Percentiles rank a stretch among this genome's conserved stretches.
Conservation (phyloP, 2,329 filamentous ascomycete genomes). For the Colletotrichum limetticola region DNA sequence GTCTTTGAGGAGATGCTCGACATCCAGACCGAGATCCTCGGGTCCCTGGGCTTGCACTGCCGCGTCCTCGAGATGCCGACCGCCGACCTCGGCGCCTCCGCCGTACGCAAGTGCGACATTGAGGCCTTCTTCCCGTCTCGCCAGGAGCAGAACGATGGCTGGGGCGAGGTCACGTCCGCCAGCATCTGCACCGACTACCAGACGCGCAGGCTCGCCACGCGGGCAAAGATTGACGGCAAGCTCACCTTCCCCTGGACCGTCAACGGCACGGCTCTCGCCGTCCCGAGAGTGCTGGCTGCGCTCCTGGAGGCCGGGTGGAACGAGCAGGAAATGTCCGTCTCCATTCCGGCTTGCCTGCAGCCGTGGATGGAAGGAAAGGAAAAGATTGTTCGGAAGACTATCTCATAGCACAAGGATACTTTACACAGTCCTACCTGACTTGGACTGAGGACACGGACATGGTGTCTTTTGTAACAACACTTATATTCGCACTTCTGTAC, state of each 20-base stretch:
- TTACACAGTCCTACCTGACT: neutral
- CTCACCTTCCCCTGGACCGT: conserved; percentile 86
- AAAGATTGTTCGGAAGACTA: conserved; percentile 61
- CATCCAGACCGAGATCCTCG: conserved; percentile 87
- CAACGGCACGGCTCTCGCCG: conserved; percentile 93
- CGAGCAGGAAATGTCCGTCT: conserved; percentile 72
- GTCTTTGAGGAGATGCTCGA: conserved; percentile 87
- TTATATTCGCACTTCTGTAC: neutral
- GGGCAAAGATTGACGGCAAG: conserved; percentile 67
- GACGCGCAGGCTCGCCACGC: conserved; percentile 81
- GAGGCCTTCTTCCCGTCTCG: conserved; percentile 94
- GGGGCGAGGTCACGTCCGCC: conserved; percentile 92
- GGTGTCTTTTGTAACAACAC: conserved; percentile 4
- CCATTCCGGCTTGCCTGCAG: conserved; percentile 81
- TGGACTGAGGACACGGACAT: neutral
- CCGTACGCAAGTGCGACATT: conserved; percentile 88
- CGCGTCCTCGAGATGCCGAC: conserved; percentile 94
- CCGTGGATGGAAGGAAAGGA: conserved; percentile 86
- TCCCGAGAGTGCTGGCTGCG: conserved; percentile 89
- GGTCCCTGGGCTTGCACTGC: conserved; percentile 81
- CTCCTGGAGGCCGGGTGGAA: conserved; percentile 93
- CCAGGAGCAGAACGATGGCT: conserved; percentile 72
- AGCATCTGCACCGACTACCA: conserved; percentile 97
- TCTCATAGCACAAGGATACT: neutral
- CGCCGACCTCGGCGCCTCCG: conserved; percentile 88